Evolutionary conservation across 768 basidiomycete species (phyloP).

Genomic region (Paxillus involutus): DNA sequence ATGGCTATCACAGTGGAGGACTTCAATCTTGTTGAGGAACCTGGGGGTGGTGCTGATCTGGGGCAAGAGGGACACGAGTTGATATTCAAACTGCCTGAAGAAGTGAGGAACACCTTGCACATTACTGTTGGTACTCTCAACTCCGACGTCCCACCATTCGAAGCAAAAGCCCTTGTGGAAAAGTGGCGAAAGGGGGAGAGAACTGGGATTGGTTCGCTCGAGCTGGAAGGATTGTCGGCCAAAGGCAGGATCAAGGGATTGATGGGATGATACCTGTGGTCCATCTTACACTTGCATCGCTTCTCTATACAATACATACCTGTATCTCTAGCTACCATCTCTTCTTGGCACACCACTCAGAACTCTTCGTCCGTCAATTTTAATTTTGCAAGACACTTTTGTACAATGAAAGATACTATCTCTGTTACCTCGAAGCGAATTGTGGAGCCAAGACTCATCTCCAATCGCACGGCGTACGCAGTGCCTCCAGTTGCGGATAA

Average conservation of each 20-base stretch:
- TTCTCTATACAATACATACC: no score
- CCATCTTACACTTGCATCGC: neutral
- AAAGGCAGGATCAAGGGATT: conserved; percentile 34
- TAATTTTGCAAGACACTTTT: no score
- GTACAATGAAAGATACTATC: no score
- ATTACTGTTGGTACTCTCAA: conserved; percentile 82
- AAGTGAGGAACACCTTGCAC: conserved; percentile 60
- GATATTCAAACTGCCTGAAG: conserved; percentile 43
- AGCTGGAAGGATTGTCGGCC: conserved; percentile 25
- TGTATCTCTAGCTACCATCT: no score
- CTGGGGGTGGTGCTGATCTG: conserved; percentile 25
- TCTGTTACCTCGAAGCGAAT: no score
- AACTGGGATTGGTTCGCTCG: conserved; percentile 26
- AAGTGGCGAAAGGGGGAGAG: conserved; percentile 43
- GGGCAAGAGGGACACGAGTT: conserved; percentile 46
- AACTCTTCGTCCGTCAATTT: no score
- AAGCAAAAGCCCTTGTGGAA: conserved; percentile 68
- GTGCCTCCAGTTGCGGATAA: no score
- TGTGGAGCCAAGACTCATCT: no score
- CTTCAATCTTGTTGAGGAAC: conserved; percentile 39
- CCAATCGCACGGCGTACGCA: no score
- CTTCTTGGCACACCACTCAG: no score
- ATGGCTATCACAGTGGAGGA: conserved; percentile 79
- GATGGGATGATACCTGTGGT: conserved; percentile 2
- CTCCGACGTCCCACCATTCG: conserved; percentile 54